Base-by-base conservation (phyloP, 441 rosid species). In the Croton setiger region DNA sequence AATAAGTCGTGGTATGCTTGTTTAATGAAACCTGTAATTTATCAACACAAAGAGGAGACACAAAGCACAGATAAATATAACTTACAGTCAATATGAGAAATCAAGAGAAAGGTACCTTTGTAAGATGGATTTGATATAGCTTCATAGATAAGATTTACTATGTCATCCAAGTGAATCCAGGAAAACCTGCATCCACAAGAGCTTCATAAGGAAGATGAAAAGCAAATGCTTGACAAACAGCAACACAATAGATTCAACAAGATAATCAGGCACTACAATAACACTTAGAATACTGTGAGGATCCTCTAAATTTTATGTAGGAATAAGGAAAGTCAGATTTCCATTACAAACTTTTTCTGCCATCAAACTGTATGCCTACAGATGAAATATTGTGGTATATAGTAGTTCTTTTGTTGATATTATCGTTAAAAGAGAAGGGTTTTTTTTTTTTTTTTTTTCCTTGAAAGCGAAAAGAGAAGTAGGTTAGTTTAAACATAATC, bases 101-200 rank as follows among this genome's bases (percentile, higher is more conserved):
- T 12, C 7, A 41, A 18, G 33, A 60, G 74, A 64, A 53, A 17
- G 59, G 72, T 74, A 91, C 99, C 97, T 82, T 83, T 69, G 55
- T 94, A 91, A 49, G 97, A 89, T 64, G 96, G 96, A 77, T 90
- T 91, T 52, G 76, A 63, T 74, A 94, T 78, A 70, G 98, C 89
- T 74, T 88, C 94, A 48, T 81, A 91, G 66, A 94, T 94, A 66
- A 94, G 74, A 78, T 77, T 91, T 68, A 94, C 96, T 54, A 94
- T 62, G 82, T 90, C 99, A 48, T 94, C 97, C 86, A 91, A 80
- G 75, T 94, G 97, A 78, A 94, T 88, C 99, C 97, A 91, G 63
- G 97, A 94, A 82, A 94, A 88, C 99, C 97, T 91, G 78, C 67
- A 73, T 60, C 5, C 35, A 69, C 43, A 57, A 80, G 41, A 53